Conservation (phyloP, 2,329 filamentous ascomycete species). For the Blumeria hordei region DNA sequence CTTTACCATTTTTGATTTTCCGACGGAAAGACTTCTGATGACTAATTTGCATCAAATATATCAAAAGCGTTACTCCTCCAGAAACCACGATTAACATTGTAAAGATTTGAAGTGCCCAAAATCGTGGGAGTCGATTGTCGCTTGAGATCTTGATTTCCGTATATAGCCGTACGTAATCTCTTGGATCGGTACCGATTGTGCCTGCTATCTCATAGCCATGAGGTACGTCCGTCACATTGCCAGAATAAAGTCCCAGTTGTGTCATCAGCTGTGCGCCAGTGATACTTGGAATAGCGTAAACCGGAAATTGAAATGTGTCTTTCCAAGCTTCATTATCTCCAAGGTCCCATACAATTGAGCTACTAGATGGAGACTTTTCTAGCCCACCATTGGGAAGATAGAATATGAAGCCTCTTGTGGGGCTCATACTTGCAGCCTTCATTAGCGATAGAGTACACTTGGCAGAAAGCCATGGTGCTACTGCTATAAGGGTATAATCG, state of each 20-base stretch:
- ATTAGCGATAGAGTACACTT: constrained; percentile 56
- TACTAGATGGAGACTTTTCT: constrained; percentile 37
- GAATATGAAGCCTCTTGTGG: constrained; percentile 38
- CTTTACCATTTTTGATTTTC: too few species aligned
- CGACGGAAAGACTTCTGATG: too few species aligned
- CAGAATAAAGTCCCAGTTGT: constrained; percentile 53
- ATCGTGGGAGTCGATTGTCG: constrained; percentile 30
- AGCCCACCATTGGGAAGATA: constrained; percentile 32
- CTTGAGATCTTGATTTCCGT: constrained; percentile 26
- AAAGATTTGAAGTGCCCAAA: constrained; percentile 45
- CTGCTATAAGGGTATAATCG: constrained; percentile 51
- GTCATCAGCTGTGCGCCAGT: constrained; percentile 45
- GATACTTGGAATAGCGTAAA: constrained; percentile 55
- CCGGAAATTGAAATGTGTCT: constrained; percentile 43
- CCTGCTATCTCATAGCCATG: constrained; percentile 29
- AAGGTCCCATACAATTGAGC: constrained; percentile 44
- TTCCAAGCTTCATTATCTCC: constrained; percentile 50
- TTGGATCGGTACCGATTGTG: constrained; percentile 28
- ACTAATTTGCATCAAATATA: too few species aligned
- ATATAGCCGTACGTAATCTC: constrained; percentile 36
- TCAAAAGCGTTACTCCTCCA: too few species aligned
- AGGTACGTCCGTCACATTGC: constrained; percentile 39
- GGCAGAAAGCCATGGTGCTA: constrained; percentile 65
- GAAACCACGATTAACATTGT: too few species aligned
- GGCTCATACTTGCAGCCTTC: constrained; percentile 28